Evolutionary conservation across 768 basidiomycete genomes (phyloP), one percentile per base, ranked within the genome.

Genomic region (Strobilomyces dryophilus): DNA sequence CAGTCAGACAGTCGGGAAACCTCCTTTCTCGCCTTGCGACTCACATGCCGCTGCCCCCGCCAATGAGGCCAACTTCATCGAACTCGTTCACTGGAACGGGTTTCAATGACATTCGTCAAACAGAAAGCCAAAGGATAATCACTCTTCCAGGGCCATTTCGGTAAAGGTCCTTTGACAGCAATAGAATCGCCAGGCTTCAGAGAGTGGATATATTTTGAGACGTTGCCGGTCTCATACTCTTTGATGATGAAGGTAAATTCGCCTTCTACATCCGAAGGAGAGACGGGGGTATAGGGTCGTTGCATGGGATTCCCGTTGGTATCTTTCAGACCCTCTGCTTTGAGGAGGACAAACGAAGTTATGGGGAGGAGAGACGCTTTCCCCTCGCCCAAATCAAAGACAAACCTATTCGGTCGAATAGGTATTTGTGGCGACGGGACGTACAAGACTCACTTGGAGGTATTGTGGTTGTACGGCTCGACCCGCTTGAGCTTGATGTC

Each of bases 211-310:
- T 93, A 76, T 63, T 90, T 87, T 37, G 92, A 92, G 62, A 90
- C 83, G 61, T 87, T 84, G 49, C 94, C 94, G 2, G 73, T 81
- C 40, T 93, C 87, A 60, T 87, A 87, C 58, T 83, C 85, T 73
- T 98, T 98, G 69, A 98, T 74, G 58, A 98, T 70, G 58, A 98
- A 80, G 12, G 79, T 77, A 43, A 95, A 70, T 63, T 92, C 85
- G 26, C 92, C 93, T 49, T 82, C 81, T 8, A 75, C 64, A 53
- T 93, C 84, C 8, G 90, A 79, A 0, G 82, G 72, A 20, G 94
- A 94, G 58, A 92, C 82, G 48, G 97, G 93, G 5, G 97, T 99
- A 72, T 99, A 99, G 0, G 97, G 92, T 49, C 93, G 82, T 58
- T 87, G 78, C 70, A 94, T 82, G 47, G 92, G 89, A 61, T 92